Evolutionary conservation across 2,329 filamentous ascomycete species (phyloP).

Genomic region (Chaetomium sp.): DNA sequence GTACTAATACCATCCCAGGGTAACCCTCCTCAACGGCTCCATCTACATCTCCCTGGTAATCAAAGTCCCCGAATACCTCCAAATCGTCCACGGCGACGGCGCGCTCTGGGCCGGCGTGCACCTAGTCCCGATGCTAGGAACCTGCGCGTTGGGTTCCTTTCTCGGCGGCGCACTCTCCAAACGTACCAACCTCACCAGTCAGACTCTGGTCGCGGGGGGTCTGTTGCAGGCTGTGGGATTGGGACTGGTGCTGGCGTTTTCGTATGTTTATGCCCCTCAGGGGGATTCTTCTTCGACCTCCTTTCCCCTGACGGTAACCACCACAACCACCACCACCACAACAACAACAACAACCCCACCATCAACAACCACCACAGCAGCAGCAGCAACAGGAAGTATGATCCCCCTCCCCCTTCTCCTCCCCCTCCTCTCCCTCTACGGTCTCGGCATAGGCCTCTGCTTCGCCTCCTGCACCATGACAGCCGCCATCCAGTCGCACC

Average conservation of each 20-base stretch:
- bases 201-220: constrained; percentile 43
- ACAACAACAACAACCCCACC: no score
- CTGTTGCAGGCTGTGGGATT: constrained; percentile 47
- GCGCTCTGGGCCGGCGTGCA: constrained; percentile 50
- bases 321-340: no score
- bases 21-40: constrained; percentile 51
- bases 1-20: no score
- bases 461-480: constrained; percentile 53
- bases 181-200: constrained; percentile 47
- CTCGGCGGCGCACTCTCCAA: constrained; percentile 48
- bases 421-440: constrained; percentile 50
- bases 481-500: constrained; percentile 45
- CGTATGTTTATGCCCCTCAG: constrained; percentile 20
- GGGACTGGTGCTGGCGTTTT: constrained; percentile 37
- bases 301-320: background rate
- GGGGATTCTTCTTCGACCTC: background rate
- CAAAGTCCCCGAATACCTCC: constrained; percentile 53
- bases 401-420: constrained; percentile 4
- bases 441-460: constrained; percentile 52
- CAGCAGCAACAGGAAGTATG: no score
- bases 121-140: constrained; percentile 51
- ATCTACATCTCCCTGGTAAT: constrained; percentile 53
- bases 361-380: no score
- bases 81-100: constrained; percentile 49
- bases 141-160: constrained; percentile 51